These are phyloP conservation scores for Lachnellula occidentalis DNA, from an alignment of 2,329 filamentous ascomycete species.

Conservation along the genomic window DNA sequence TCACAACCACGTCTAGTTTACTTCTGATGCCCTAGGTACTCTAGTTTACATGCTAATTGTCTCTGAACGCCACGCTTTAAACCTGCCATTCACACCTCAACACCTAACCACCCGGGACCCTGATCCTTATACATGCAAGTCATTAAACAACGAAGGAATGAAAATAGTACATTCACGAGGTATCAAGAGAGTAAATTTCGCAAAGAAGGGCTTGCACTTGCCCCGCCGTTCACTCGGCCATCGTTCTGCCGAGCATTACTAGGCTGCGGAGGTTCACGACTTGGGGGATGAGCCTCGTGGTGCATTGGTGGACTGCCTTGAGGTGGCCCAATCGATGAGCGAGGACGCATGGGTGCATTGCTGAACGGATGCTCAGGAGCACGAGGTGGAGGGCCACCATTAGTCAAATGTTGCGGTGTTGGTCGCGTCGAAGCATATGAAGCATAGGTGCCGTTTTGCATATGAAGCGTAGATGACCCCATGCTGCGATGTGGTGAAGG, in stretches of 20 bases:
- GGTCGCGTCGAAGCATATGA: slow-evolving; percentile 30
- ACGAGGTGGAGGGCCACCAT: slow-evolving; percentile 35
- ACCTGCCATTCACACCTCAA: background rate
- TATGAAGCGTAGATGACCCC: slow-evolving; percentile 20
- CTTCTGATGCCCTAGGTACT: background rate
- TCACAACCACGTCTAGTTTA: background rate
- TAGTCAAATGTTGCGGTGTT: slow-evolving; percentile 30
- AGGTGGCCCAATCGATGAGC: slow-evolving; percentile 32
- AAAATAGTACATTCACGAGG: background rate
- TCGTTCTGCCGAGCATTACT: slow-evolving; percentile 33
- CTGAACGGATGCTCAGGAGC: slow-evolving; percentile 42
- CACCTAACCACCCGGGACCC: background rate
- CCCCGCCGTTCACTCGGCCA: slow-evolving; percentile 34
- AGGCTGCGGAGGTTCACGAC: slow-evolving; percentile 19
- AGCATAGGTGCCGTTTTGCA: slow-evolving; percentile 25
- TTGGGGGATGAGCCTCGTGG: slow-evolving; percentile 28
- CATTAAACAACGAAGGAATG: background rate
- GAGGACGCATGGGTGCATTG: slow-evolving; percentile 39
- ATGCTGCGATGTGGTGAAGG: slow-evolving; percentile 27
- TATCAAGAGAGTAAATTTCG: slow-evolving; percentile 64
- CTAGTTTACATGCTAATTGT: slow-evolving; percentile 5
- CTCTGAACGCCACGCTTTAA: slow-evolving; percentile 19
- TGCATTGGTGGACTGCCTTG: slow-evolving; percentile 27
- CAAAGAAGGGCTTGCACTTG: slow-evolving; percentile 65
- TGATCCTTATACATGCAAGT: slow-evolving; percentile 4